Percentiles rank a stretch among this genome's conserved stretches.
These are phyloP conservation scores for Byssoonygena ceratinophila DNA, from an alignment of 2,329 filamentous ascomycete species.

Conservation along the genomic window DNA sequence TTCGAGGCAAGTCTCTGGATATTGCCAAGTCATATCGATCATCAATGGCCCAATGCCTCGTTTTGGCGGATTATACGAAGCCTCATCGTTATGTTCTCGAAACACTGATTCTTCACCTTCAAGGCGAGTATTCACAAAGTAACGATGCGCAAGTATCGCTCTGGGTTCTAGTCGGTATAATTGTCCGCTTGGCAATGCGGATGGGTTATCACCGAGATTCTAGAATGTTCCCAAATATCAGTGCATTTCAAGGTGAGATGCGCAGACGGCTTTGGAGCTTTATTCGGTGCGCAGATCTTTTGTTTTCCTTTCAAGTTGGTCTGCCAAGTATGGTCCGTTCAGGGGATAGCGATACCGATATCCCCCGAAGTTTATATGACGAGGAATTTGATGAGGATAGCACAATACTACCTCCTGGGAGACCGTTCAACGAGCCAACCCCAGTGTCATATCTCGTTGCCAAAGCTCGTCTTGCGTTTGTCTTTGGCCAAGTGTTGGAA, in stretches of 20 bases:
- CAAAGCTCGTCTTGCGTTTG: slow-evolving; percentile 35
- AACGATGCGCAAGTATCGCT: slow-evolving; percentile 51
- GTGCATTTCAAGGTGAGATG: slow-evolving; percentile 52
- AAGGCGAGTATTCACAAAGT: slow-evolving; percentile 50
- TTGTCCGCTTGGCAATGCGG: slow-evolving; percentile 53
- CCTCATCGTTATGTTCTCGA: slow-evolving; percentile 52
- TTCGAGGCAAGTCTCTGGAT: slow-evolving; percentile 45
- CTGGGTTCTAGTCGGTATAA: slow-evolving; percentile 50
- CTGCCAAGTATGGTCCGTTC: slow-evolving; percentile 55
- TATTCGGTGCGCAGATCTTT: slow-evolving; percentile 49
- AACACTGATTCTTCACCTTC: slow-evolving; percentile 50
- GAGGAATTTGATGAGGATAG: slow-evolving; percentile 53
- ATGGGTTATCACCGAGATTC: slow-evolving; percentile 57
- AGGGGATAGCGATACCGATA: slow-evolving; percentile 52
- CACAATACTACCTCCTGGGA: slow-evolving; percentile 45
- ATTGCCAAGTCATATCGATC: slow-evolving; percentile 39
- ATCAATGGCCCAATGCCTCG: slow-evolving; percentile 52
- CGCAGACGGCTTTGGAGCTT: slow-evolving; percentile 41
- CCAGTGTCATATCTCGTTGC: slow-evolving; percentile 42
- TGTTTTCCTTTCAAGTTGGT: slow-evolving; percentile 58
- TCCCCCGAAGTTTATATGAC: slow-evolving; percentile 54
- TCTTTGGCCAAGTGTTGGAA: slow-evolving; percentile 38
- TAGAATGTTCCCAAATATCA: slow-evolving; percentile 48
- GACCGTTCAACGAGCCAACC: slow-evolving; percentile 51
- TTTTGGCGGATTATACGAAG: slow-evolving; percentile 54